Base-by-base conservation (phyloP, 2,329 filamentous ascomycete genomes). In the Microsporum ferrugineum region DNA sequence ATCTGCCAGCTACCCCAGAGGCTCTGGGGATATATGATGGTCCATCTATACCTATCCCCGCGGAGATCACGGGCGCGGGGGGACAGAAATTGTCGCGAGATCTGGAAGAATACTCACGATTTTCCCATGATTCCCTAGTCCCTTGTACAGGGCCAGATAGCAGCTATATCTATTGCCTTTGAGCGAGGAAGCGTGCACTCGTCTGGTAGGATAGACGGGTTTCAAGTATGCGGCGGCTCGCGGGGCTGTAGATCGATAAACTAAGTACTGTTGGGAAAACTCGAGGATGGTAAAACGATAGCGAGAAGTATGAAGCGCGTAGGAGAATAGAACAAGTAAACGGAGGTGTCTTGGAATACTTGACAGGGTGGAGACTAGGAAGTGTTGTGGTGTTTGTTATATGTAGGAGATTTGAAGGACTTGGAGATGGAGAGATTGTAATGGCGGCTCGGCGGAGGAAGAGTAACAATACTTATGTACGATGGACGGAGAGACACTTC, bases 41-140 rank as follows among this genome's bases (percentile, higher is more conserved):
- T 43, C n/a, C n/a, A 14, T 14, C 5, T 43, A n/a, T 4, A 14
- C 39, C 39, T 43, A 3, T n/a, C 39, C 39, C 39, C 39, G 39
- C 39, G 17, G 29, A 38, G 43, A 34, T 7, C n/a, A 23, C 6
- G 43, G 10, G 8, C 31, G 29, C 29, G 51, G 51, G 51, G 51
- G 29, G 6, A 14, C 5, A 27, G 51, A 31, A 27, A 27, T 34
- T 7, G 31, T n/a, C 6, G 10, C 14, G 14, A 43, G 39, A n/a
- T 43, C 39, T n/a, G 7, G 14, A n/a, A 43, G 53, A 29, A 14
- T 8, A 47, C 57, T 45, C 36, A 59, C 57, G 57, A 59, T 41
- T 59, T 59, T 5, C 58, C 58, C 58, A 60, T 60, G 29, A 33
- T 41, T 38, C 34, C 33, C 33, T 31, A 14, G n/a, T 38, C 17